These are phyloP conservation scores for Clonostachys rhizophaga DNA, from an alignment of 2,329 filamentous ascomycete species.

Conservation along the genomic window DNA sequence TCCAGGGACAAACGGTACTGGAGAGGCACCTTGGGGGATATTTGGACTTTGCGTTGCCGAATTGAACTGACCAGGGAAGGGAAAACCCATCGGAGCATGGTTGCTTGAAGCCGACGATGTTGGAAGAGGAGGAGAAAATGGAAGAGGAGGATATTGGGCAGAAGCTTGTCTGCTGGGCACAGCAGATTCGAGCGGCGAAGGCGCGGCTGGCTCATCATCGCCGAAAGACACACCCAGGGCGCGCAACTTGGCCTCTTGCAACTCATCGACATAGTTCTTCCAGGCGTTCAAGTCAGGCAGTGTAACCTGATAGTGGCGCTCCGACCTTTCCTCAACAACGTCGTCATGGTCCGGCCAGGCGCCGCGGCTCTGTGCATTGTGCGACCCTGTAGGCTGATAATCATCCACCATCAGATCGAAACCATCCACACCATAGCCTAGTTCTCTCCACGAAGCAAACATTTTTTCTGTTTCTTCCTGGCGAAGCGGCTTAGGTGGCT, in stretches of 20 bases:
- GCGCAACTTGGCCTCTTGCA: slow-evolving; percentile 88
- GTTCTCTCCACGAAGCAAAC: slow-evolving; percentile 60
- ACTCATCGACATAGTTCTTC: slow-evolving; percentile 74
- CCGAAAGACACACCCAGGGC: slow-evolving; percentile 83
- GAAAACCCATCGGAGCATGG: slow-evolving; percentile 44
- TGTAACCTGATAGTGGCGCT: slow-evolving; percentile 53
- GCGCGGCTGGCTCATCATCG: slow-evolving; percentile 62
- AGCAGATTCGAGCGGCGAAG: slow-evolving; percentile 59
- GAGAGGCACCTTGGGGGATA: slow-evolving; percentile 64
- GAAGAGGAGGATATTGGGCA: slow-evolving; percentile 68
- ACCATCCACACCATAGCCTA: slow-evolving; percentile 64
- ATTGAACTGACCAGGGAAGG: slow-evolving; percentile 55
- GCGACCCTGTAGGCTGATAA: slow-evolving; percentile 26
- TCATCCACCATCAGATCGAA: slow-evolving; percentile 59
- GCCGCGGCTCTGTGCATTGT: slow-evolving; percentile 58
- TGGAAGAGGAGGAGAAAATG: slow-evolving; percentile 80
- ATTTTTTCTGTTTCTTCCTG: slow-evolving; percentile 54
- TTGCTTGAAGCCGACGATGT: slow-evolving; percentile 74
- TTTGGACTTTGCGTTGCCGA: slow-evolving; percentile 60
- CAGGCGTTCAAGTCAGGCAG: slow-evolving; percentile 67
- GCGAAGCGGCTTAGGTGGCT: slow-evolving; percentile 47
- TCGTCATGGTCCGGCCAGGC: slow-evolving; percentile 64
- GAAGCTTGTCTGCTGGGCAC: slow-evolving; percentile 65
- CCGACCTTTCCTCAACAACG: slow-evolving; percentile 47
- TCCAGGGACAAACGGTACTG: slow-evolving; percentile 60